These are phyloP conservation scores for Fagopyrum homotropicum DNA, from an alignment of 148 eudicot species.

Conservation along the genomic window DNA sequence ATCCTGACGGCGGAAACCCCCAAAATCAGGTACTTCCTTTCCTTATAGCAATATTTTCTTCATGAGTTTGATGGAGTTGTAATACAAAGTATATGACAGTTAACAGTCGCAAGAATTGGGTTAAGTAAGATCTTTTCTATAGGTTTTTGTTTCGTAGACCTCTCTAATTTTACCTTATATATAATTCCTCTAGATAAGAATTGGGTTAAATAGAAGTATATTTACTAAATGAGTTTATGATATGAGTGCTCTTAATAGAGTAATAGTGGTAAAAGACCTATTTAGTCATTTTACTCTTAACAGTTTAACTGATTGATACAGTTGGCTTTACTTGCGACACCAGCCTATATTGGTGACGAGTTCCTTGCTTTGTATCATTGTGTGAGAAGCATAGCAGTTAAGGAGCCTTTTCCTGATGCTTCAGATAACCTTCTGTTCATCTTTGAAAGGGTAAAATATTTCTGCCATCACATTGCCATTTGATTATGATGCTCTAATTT, in stretches of 20 bases:
- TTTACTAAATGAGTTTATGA: too few species aligned
- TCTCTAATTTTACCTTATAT: too few species aligned
- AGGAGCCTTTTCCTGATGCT: constrained; percentile 94
- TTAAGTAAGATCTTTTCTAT: too few species aligned
- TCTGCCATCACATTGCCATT: neutral
- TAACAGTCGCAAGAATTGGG: too few species aligned
- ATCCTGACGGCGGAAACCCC: constrained; percentile 92
- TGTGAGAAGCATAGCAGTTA: constrained; percentile 81
- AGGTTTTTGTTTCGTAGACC: too few species aligned
- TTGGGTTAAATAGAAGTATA: too few species aligned
- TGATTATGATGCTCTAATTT: neutral
- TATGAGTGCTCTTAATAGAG: too few species aligned
- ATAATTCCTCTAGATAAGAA: too few species aligned
- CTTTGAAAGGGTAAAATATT: constrained; percentile 61
- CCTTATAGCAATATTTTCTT: neutral
- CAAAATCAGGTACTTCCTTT: constrained; percentile 73
- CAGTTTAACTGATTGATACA: neutral
- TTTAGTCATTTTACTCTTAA: too few species aligned
- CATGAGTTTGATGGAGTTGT: neutral
- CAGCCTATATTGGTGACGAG: constrained; percentile 66
- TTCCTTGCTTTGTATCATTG: constrained; percentile 87
- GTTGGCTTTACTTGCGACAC: constrained; percentile 24
- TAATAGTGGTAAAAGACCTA: too few species aligned
- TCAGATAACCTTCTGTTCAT: constrained; percentile 66
- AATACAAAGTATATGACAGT: neutral